Evolutionary conservation across 805 yeast species (phyloP).

Genomic region (Tetrapisispora namnaoensis): DNA sequence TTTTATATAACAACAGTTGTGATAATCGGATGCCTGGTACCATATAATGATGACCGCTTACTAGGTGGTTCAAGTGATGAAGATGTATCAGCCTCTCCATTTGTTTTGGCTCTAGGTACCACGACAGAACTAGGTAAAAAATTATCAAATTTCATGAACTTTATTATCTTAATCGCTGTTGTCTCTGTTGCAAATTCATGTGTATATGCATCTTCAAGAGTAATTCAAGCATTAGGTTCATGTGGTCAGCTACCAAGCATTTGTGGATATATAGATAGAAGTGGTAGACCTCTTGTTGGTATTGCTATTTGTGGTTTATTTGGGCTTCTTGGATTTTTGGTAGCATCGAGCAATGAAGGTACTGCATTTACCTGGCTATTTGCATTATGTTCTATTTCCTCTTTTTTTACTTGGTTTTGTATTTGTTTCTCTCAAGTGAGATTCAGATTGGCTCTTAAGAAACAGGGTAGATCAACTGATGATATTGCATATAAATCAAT

Average conservation of each 20-base stretch:
- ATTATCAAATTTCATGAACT: constrained; percentile 46
- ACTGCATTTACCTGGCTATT: constrained; percentile 65
- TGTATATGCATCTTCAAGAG: constrained; percentile 50
- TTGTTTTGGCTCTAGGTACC: constrained; percentile 35
- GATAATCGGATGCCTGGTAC: constrained; percentile 62
- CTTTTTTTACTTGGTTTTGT: constrained; percentile 74
- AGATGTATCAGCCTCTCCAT: constrained; percentile 37
- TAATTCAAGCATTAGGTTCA: constrained; percentile 42
- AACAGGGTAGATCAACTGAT: constrained; percentile 38
- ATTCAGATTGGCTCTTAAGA: constrained; percentile 47
- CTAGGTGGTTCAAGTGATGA: constrained; percentile 42
- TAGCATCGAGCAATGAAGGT: constrained; percentile 51
- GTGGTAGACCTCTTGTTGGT: constrained; percentile 49
- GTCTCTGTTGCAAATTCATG: constrained; percentile 54
- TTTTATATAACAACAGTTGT: constrained; percentile 48
- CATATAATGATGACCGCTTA: constrained; percentile 41
- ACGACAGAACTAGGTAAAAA: constrained; percentile 34
- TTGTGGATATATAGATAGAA: constrained; percentile 38
- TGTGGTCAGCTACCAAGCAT: constrained; percentile 43
- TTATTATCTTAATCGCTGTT: constrained; percentile 48
- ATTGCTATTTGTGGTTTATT: constrained; percentile 34
- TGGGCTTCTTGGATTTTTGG: constrained; percentile 46
- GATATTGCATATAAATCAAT: constrained; percentile 44
- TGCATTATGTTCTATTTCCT: constrained; percentile 67
- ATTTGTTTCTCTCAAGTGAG: constrained; percentile 60